Evolutionary conservation across 257 asterid species (phyloP).

Genomic region (Eucommia ulmoides): DNA sequence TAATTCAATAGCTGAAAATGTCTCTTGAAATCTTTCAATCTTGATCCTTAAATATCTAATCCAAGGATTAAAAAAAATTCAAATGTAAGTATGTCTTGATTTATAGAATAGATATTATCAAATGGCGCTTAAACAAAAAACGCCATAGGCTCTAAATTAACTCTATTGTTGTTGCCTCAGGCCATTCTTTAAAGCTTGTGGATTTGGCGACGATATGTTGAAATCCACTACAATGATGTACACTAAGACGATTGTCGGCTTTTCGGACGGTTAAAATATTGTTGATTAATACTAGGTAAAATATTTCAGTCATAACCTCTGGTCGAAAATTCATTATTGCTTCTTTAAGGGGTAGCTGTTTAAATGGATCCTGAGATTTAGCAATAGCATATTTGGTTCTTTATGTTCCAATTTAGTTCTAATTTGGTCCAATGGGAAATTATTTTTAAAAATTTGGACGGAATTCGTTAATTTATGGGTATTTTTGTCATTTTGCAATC

Average conservation of each 20-base stretch:
- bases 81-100: too few relatives aligned
- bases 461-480: too few relatives aligned
- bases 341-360: neutral
- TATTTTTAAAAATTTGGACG: too few relatives aligned
- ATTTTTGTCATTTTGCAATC: too few relatives aligned
- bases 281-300: conserved; percentile 37
- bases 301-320: neutral
- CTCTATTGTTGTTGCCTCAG: conserved; percentile 17
- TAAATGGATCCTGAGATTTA: neutral
- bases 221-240: conserved; percentile 86
- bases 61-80: too few relatives aligned
- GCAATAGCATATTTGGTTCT: neutral
- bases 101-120: too few relatives aligned
- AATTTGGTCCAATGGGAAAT: neutral
- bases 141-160: neutral
- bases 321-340: neutral
- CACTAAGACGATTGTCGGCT: conserved; percentile 21
- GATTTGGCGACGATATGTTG: conserved; percentile 62
- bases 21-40: too few relatives aligned
- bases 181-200: conserved; percentile 54
- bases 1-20: too few relatives aligned
- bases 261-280: conserved; percentile 19
- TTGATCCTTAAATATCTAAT: too few relatives aligned
- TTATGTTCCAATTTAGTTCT: neutral
- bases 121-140: too few relatives aligned